Evolutionary conservation across 2,329 filamentous ascomycete species (phyloP), one percentile per base, ranked within the genome.

Genomic region (Bipolaris cookei): DNA sequence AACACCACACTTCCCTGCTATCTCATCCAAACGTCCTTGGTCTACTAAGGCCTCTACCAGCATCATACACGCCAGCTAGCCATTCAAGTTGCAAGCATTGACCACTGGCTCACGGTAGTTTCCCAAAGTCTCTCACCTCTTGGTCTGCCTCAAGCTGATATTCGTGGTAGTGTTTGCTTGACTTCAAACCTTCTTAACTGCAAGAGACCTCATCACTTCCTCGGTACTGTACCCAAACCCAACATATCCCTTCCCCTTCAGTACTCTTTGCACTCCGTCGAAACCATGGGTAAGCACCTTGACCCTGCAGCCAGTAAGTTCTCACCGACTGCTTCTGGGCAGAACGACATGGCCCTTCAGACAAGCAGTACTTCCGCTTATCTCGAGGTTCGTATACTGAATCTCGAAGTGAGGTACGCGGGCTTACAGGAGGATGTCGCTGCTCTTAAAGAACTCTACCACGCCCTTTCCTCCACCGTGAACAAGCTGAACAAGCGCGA

Each of bases 401-500:
- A 53, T 28, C 45, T 72, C 11, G 63, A 70, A 49, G 49, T 58
- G 11, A 58, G 55, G 32, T 61, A 68, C 35, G 35, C 6, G 11
- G 56, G 32, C 34, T 35, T 72, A 14, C 60, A 57, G 4, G 44
- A 32, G 7, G 63, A 71, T 6, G 25, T 72, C 23, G 46, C 60
- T 8, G 32, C 28, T 20, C 58, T 72, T 14, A 63, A 59, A 18
- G 58, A 63, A 13, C 7, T 64, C 2, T 61, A 43, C 38, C 62
- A 67, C 30, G 42, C 35, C 6, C 60, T 75, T 32, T 56, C 54
- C 18, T 51, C 44, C 11, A 66, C 66, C 2, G 54, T 74, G 21
- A 65, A 70, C 20, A 59, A 51, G 18, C 16, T 68, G 25, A 65
- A 66, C 49, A 63, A 59, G 34, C 65, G 62, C 6, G 53, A 56